Evolutionary conservation across 139 green algal species (phyloP), one percentile per base, ranked within the genome.

Genomic region (Microglena sp.): DNA sequence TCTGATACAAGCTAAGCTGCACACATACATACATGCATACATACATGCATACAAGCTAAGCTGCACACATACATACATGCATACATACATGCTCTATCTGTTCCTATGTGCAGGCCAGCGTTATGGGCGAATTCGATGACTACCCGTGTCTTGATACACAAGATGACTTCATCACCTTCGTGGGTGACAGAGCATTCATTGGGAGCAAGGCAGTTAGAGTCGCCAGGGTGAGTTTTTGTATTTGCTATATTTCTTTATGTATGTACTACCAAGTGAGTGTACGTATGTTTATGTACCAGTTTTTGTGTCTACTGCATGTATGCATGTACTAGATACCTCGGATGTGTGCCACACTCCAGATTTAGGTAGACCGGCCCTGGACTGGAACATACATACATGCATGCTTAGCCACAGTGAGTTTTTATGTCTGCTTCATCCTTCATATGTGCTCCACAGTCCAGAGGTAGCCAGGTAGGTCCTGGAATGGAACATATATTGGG

Each of bases 171-270:
- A 58, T 76, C 21, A n/a, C 22, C 29, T 69, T 66, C 15, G 66
- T 64, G 5, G 74, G 71, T 11, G 44, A 69, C 30, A 57, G 64
- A 29, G 67, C 74, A 1, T 76, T 77, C 50, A 75, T 82, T 34
- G 63, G 55, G 30, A 66, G 64, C 55, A 85, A 85, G 62, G 70
- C 74, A 22, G 78, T 62, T 6, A 61, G 74, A 18, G 66, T 79
- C 28, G 78, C 69, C 11, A 69, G 69, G 74, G 77, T 84, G 62
- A 58, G 63, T 33, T 1, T 5, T 4, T 34, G 35, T 33, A 11
- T 32, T 6, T 18, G 50, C 28, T 15, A n/a, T 27, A 66, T 5
- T 55, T 44, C 11, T 66, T n/a, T 53, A 66, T 54, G 29, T 53
- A 53, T 66, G 30, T 43, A 24, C 5, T 58, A n/a, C 15, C 7